These are phyloP conservation scores for Fusarium nisikadoi DNA, from an alignment of 2,329 filamentous ascomycete genomes.

Conservation along the genomic window DNA sequence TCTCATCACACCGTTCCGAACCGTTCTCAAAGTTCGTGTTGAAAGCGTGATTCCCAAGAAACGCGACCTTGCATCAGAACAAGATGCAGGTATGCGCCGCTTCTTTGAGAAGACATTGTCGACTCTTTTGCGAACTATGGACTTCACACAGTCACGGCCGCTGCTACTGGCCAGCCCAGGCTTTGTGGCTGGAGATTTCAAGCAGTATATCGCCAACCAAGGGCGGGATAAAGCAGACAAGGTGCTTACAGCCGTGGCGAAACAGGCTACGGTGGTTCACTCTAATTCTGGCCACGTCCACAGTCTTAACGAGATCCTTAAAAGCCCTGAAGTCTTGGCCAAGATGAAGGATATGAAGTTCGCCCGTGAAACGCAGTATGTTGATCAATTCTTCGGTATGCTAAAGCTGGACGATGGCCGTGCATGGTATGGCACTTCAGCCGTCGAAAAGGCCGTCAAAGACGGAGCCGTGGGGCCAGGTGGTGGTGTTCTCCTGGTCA, in stretches of 20 bases:
- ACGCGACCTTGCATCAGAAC: conserved; percentile 70
- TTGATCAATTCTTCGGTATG: conserved; percentile 84
- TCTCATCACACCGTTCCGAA: conserved; percentile 82
- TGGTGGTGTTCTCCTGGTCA: conserved; percentile 86
- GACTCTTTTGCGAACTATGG: conserved; percentile 80
- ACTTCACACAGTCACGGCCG: conserved; percentile 76
- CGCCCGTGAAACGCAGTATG: conserved; percentile 80
- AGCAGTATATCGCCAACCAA: conserved; percentile 75
- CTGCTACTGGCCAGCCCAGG: conserved; percentile 89
- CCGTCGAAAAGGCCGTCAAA: conserved; percentile 83
- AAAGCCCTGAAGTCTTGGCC: conserved; percentile 79
- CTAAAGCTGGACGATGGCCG: conserved; percentile 86
- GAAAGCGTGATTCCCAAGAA: conserved; percentile 76
- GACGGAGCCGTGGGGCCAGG: conserved; percentile 85
- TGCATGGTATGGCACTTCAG: conserved; percentile 88
- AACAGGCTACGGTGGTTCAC: conserved; percentile 79
- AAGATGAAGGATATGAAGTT: conserved; percentile 90
- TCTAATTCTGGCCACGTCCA: conserved; percentile 88
- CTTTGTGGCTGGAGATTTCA: conserved; percentile 85
- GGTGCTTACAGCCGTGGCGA: conserved; percentile 68
- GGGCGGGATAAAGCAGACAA: conserved; percentile 72
- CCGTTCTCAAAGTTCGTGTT: conserved; percentile 71
- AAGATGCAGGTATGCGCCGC: conserved; percentile 73
- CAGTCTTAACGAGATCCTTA: conserved; percentile 86
- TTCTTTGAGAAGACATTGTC: conserved; percentile 84